Evolutionary conservation across 1,284 basidiomycete species (phyloP).

Genomic region (Golubevia pallescens): DNA sequence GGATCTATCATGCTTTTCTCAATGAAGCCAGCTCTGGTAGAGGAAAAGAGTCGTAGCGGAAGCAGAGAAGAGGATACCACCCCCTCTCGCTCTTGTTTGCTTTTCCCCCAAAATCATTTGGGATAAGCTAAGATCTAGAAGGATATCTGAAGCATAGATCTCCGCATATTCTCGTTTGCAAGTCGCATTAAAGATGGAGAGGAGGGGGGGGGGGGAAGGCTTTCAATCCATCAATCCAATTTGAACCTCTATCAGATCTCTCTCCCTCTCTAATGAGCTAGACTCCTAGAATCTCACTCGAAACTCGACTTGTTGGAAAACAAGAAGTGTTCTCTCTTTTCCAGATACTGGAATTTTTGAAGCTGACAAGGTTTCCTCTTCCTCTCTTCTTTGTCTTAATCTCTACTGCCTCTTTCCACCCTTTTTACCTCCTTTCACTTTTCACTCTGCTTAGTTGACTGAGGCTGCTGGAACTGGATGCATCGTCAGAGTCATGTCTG

Average conservation of each 20-base stretch:
- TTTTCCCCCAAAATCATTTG: too few relatives aligned
- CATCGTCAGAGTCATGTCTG: conserved; percentile 97
- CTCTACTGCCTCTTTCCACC: background rate
- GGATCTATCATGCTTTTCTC: too few relatives aligned
- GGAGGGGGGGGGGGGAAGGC: too few relatives aligned
- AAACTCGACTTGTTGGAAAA: conserved; percentile 23
- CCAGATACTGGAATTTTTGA: conserved; percentile 7
- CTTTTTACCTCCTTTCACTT: conserved; percentile 6
- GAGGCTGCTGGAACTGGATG: conserved; percentile 94
- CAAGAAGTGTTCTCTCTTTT: background rate
- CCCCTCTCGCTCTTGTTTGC: too few relatives aligned
- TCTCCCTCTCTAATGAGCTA: too few relatives aligned
- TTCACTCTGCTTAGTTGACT: conserved; percentile 73
- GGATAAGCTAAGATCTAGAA: too few relatives aligned
- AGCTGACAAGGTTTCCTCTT: conserved; percentile 15
- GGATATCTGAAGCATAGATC: too few relatives aligned
- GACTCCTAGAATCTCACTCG: background rate
- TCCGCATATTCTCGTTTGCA: background rate
- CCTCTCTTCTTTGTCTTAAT: background rate
- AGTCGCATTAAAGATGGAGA: background rate
- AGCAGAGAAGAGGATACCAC: too few relatives aligned
- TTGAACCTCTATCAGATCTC: too few relatives aligned
- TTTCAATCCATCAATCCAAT: too few relatives aligned
- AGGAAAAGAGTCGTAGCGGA: too few relatives aligned
- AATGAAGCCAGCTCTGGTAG: too few relatives aligned